Conservation (phyloP, 257 asterid species). For the Nicotiana benthamiana region DNA sequence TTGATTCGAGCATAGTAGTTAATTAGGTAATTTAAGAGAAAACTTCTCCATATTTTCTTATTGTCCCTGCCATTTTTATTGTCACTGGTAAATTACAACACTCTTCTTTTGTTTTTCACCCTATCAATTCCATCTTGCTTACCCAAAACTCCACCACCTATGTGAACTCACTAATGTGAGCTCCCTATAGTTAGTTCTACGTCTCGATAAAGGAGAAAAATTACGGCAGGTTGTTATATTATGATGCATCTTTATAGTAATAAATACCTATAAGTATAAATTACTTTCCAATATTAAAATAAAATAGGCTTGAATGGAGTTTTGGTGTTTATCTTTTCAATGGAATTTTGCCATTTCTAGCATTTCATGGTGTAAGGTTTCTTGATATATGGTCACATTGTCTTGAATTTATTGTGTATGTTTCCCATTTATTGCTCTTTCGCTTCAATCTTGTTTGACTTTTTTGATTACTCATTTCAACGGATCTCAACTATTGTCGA, state of each 20-base stretch:
- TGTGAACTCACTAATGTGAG: not conserved
- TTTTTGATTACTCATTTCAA: not conserved
- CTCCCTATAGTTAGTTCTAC: not conserved
- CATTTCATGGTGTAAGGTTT: not conserved
- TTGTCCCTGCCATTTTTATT: constrained; percentile 2
- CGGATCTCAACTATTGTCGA: not conserved
- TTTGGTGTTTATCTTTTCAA: not conserved
- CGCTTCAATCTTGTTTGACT: too few relatives aligned
- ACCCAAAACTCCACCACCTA: not conserved
- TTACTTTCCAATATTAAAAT: not conserved
- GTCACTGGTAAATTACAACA: not conserved
- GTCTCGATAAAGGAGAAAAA: not conserved
- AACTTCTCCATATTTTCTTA: not conserved
- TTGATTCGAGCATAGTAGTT: not conserved
- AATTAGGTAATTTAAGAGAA: constrained; percentile 3
- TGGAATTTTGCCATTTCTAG: not conserved
- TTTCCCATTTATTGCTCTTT: not conserved
- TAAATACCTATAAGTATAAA: not conserved
- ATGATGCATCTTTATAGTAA: not conserved
- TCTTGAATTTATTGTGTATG: not conserved
- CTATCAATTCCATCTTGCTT: not conserved
- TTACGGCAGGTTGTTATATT: not conserved
- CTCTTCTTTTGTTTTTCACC: not conserved
- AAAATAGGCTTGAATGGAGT: not conserved
- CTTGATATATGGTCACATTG: not conserved